Evolutionary conservation across 2,329 filamentous ascomycete species (phyloP), one percentile per base, ranked within the genome.

Genomic region (Curvularia sp.): DNA sequence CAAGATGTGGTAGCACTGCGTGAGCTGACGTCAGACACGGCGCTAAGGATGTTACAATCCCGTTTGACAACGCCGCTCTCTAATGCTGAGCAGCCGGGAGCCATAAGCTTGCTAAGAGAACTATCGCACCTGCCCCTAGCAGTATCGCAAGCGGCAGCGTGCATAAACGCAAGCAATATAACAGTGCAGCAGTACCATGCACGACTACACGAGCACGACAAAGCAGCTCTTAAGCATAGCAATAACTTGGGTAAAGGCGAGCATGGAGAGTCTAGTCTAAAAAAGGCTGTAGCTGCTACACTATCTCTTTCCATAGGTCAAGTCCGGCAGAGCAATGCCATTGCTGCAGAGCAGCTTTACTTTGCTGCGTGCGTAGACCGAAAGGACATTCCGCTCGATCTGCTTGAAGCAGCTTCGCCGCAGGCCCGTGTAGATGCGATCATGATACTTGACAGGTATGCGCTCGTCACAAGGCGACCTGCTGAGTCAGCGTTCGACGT

Each of bases 361-460:
- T 78, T 81, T 47, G 72, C 80, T n/a, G 77, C 77, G 1, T 77
- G 67, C 22, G 75, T 83, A 30, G 55, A 65, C 31, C 55, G 38
- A 57, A 69, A 67, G 50, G 62, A 65, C 48, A 64, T 69, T 20
- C 55, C 56, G 52, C 62, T 64, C 33, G 58, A 63, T 47, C 55
- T 71, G 49, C 61, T 69, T 10, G 39, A 61, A 41, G 43, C 61
- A 58, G 49, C 57, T 26, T 60, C 43, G 24, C 43, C 43, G 15
- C 43, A 46, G 43, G 43, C 43, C 43, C 43, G 43, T 46, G 26
- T 30, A 26, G 22, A 60, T 55, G 63, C 64, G 13, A 58, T 71
- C 18, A 60, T 50, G 6, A 55, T 64, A 28, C 61, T 64, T 28
- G 30, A 55, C 24, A n/a, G n/a, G n/a, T n/a, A n/a, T n/a, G n/a